Conservation (phyloP, 306 rosid genomes). For the Malus domestica region ASM211411v1 NC_041790.1:37593501-37594000, state of each 20-base stretch:
- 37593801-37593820: conserved; percentile 40
- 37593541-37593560: conserved; percentile 20
- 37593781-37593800: neutral
- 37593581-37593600: conserved; percentile 1
- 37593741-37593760: conserved; percentile 90
- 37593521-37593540: conserved; percentile 97
- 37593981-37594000: conserved; percentile 95
- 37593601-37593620: neutral
- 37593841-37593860: conserved; percentile 16
- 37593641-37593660: conserved; percentile 86
- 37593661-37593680: conserved; percentile 95
- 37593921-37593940: conserved; percentile 91
- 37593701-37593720: conserved; percentile 96
- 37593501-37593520: conserved; percentile 95
- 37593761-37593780: conserved; percentile 82
- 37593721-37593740: conserved; percentile 99
- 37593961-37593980: conserved; percentile 93
- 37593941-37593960: conserved; percentile 91
- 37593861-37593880: conserved; percentile 73
- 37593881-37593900: conserved; percentile 74
- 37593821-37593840: conserved; percentile 15
- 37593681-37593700: conserved; percentile 88
- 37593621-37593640: conserved; percentile 76
- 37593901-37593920: conserved; percentile 80
- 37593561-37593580: neutral